Conservation (phyloP, 2,329 filamentous ascomycete species). For the Bipolaris cookei region DNA sequence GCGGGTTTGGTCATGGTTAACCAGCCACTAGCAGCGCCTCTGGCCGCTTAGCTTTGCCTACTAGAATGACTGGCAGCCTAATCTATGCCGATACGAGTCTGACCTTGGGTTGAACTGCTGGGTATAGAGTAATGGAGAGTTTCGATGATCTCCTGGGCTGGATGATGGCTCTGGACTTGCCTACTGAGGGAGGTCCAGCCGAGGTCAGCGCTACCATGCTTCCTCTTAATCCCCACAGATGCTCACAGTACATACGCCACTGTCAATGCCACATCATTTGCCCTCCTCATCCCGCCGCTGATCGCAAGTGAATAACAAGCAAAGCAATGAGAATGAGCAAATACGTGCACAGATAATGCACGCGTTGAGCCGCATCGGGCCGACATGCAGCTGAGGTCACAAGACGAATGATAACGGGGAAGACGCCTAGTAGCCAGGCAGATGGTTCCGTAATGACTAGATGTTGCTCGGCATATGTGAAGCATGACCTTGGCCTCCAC, state of each 20-base stretch:
- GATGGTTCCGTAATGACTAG: conserved; percentile 27
- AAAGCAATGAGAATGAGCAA: conserved; percentile 7
- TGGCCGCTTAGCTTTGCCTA: conserved; percentile 9
- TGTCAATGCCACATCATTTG: conserved; percentile 8
- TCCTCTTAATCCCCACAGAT: conserved; percentile 36
- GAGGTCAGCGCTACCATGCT: conserved; percentile 27
- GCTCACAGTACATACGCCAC: conserved; percentile 24
- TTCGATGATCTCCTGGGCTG: conserved; percentile 1
- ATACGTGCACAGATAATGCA: conserved; percentile 14
- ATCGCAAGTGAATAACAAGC: conserved; percentile 3
- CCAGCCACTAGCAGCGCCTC: conserved; percentile 16
- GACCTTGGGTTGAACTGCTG: background rate
- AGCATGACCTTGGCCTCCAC: conserved; percentile 37
- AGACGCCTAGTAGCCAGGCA: conserved; percentile 17
- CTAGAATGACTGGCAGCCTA: conserved; percentile 12
- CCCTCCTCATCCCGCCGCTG: conserved; percentile 9
- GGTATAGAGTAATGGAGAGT: background rate
- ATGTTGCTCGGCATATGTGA: conserved; percentile 28
- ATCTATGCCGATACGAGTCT: conserved; percentile 6
- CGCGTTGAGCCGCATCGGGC: conserved; percentile 22
- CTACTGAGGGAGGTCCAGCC: conserved; percentile 39
- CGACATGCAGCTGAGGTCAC: conserved; percentile 13
- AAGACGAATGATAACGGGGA: conserved; percentile 28
- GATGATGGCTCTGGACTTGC: conserved; percentile 15
- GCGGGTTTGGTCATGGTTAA: conserved; percentile 21